Evolutionary conservation across 495 filamentous ascomycete species (phyloP).

Genomic region (Penicillium paradoxum): DNA sequence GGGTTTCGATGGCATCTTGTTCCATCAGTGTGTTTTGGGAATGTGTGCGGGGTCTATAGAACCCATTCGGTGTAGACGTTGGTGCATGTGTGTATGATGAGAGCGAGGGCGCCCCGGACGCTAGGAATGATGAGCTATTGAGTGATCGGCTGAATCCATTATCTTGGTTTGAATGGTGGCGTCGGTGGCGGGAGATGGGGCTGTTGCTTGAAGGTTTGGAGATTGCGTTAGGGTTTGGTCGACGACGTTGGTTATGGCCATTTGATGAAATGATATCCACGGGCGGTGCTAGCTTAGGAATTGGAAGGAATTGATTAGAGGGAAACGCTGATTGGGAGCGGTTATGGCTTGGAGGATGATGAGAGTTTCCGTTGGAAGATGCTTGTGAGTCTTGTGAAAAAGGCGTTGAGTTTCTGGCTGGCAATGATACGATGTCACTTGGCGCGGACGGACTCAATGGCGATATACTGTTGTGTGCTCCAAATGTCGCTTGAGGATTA

Average conservation of each 20-base stretch:
- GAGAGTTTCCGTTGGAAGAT: constrained; percentile 6
- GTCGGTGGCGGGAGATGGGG: constrained; percentile 29
- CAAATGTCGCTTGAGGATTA: constrained; percentile 59
- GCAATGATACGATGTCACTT: constrained; percentile 7
- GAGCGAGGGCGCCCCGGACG: constrained; percentile 31
- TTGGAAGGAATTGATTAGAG: constrained; percentile 15
- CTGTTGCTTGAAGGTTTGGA: constrained; percentile 17
- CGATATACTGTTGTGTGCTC: constrained; percentile 50
- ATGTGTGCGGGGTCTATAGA: constrained; percentile 45
- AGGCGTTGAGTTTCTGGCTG: constrained; percentile 6
- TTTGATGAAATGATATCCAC: constrained; percentile 46
- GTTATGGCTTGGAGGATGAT: constrained; percentile 13
- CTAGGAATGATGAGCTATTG: constrained; percentile 19
- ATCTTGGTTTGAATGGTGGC: constrained; percentile 38
- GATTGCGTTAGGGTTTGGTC: constrained; percentile 39
- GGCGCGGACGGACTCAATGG: constrained; percentile 4
- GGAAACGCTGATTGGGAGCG: constrained; percentile 21
- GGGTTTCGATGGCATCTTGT: constrained; percentile 80
- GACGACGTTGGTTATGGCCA: constrained; percentile 25
- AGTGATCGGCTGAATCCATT: constrained; percentile 13
- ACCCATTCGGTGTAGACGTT: constrained; percentile 22
- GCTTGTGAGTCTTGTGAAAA: constrained; percentile 3
- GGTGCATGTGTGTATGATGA: constrained; percentile 25
- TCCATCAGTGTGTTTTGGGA: constrained; percentile 68
- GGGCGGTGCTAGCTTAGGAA: constrained; percentile 52